These are phyloP conservation scores for Xylariaceae sp. DNA, from an alignment of 2,329 filamentous ascomycete species.

Conservation along the genomic window DNA sequence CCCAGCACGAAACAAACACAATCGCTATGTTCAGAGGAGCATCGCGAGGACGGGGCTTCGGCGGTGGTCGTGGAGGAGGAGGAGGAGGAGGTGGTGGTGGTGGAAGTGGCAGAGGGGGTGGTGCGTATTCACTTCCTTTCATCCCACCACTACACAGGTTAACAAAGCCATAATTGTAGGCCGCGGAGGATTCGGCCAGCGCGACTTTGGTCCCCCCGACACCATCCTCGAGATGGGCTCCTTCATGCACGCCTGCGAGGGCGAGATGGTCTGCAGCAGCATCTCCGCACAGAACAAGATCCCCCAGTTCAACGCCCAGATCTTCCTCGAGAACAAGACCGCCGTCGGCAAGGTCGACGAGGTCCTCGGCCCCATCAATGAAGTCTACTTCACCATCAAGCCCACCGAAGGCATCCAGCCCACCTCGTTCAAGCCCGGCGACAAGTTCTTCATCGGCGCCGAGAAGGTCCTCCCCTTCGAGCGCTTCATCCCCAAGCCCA, in stretches of 20 bases:
- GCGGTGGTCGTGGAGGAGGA: slow-evolving; percentile 25
- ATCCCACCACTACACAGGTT: no score
- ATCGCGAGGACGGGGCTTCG: slow-evolving; percentile 30
- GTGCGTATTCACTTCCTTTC: no score
- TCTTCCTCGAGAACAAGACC: slow-evolving; percentile 98
- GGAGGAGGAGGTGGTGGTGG: slow-evolving; percentile 14
- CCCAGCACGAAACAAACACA: no score
- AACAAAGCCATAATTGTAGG: slow-evolving; percentile 17
- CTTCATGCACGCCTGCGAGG: slow-evolving; percentile 92
- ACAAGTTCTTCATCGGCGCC: slow-evolving; percentile 93
- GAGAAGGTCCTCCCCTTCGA: slow-evolving; percentile 95
- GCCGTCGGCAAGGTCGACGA: slow-evolving; percentile 96
- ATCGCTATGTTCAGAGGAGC: slow-evolving; percentile 34
- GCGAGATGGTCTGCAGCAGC: slow-evolving; percentile 96
- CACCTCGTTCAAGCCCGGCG: slow-evolving; percentile 87
- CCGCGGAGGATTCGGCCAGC: slow-evolving; percentile 32
- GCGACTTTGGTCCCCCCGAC: slow-evolving; percentile 33
- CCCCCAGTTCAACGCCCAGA: slow-evolving; percentile 97
- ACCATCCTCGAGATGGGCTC: slow-evolving; percentile 71
- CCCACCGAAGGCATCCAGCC: slow-evolving; percentile 95
- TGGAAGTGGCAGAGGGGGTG: slow-evolving; percentile 5
- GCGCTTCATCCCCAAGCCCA: slow-evolving; percentile 94
- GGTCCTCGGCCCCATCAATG: slow-evolving; percentile 93
- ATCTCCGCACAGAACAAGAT: slow-evolving; percentile 77
- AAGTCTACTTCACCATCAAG: slow-evolving; percentile 98